Evolutionary conservation across 805 yeast species (phyloP), one percentile per base, ranked within the genome.

Genomic region (Candida tammaniensis): DNA sequence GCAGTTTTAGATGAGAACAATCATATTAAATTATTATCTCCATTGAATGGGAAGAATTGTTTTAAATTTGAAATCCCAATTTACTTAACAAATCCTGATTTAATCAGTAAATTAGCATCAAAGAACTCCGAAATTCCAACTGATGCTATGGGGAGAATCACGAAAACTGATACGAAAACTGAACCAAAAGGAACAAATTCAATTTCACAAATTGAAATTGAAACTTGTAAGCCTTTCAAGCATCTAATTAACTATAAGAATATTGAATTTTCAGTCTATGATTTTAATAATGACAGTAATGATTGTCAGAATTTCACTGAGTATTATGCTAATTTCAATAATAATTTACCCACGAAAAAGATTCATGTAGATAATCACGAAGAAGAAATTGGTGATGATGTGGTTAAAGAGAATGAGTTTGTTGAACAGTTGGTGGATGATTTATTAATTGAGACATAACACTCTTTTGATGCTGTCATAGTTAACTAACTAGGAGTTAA

Each of bases 121-220:
- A 9, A 27, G 12, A 14, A 27, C 4, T 24, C 12, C 13, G 7
- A 7, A 11, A 9, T 8, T 5, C 7, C 9, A 16, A 16, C 11
- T 17, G 20, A 22, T 17, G 13, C 27, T 22, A n/a, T n/a, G n/a
- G n/a, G n/a, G n/a, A n/a, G n/a, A n/a, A 17, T 18, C 7, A 16
- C 10, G 26, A 33, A 31, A 35, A 17, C 17, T 5, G 13, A 25
- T 4, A 21, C 11, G 5, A 20, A 27, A 16, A 17, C 21, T 7
- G 17, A 25, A n/a, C 4, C 6, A 18, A 25, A 26, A 4, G 25
- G 19, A 16, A 18, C 20, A 20, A 36, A 29, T 15, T 20, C 33
- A 5, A 50, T 76, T 19, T 67, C 76, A 0, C 72, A 73, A 38
- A 69, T 76, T 20, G 82, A 77, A 48, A 70, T 78, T 35, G 82